A percentile compares a stretch with the other conserved stretches of the same genome.
These are phyloP conservation scores for Tylopilus subfusipes DNA, from an alignment of 768 basidiomycete species.

Conservation along the genomic window DNA sequence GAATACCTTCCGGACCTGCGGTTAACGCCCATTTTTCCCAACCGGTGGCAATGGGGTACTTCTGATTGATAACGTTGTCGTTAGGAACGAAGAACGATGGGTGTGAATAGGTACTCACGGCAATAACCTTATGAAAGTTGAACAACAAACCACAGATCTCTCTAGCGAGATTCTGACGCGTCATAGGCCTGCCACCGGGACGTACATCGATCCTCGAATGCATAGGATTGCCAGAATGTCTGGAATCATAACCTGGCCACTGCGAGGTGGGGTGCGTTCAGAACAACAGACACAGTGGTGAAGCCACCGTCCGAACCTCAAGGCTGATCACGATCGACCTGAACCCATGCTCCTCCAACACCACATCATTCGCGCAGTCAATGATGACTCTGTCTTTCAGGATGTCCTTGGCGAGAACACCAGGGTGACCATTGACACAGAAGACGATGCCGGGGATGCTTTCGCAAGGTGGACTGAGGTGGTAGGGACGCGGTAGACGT, in stretches of 20 bases:
- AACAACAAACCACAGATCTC: slow-evolving; percentile 15
- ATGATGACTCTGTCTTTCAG: slow-evolving; percentile 4
- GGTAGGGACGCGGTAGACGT: slow-evolving; percentile 18
- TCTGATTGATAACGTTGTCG: neutral
- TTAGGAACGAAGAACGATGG: neutral
- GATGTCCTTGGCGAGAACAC: slow-evolving; percentile 19
- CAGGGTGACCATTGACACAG: slow-evolving; percentile 15
- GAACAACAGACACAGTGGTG: neutral
- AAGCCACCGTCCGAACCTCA: slow-evolving; percentile 11
- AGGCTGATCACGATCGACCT: slow-evolving; percentile 19
- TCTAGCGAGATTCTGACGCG: slow-evolving; percentile 20
- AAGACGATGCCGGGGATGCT: slow-evolving; percentile 20
- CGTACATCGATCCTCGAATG: slow-evolving; percentile 13
- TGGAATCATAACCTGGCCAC: slow-evolving; percentile 6
- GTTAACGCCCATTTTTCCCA: slow-evolving; percentile 22
- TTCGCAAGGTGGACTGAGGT: slow-evolving; percentile 12
- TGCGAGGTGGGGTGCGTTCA: neutral
- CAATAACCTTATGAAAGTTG: neutral
- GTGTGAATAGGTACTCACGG: slow-evolving; percentile 3
- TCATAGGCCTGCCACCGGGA: slow-evolving; percentile 6
- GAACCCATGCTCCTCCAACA: slow-evolving; percentile 19
- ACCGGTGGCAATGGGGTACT: slow-evolving; percentile 5
- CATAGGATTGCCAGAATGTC: slow-evolving; percentile 1
- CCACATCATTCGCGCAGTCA: slow-evolving; percentile 16
- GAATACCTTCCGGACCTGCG: slow-evolving; percentile 14